Evolutionary conservation across 2,329 filamentous ascomycete species (phyloP).

Genomic region (Dactylellina cionopaga): DNA sequence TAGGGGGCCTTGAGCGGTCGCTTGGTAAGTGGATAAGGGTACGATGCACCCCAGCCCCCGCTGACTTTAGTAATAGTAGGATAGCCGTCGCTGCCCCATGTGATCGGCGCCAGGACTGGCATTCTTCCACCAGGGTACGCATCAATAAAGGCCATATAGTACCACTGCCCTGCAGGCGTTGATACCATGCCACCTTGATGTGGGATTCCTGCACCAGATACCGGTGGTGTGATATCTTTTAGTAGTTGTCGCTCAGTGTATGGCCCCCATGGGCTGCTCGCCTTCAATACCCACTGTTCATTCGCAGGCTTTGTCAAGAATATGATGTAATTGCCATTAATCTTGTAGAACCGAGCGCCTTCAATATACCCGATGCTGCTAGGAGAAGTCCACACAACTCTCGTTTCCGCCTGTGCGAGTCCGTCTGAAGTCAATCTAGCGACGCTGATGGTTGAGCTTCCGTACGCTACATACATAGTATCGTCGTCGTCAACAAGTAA

Average conservation of each 20-base stretch:
- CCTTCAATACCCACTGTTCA: constrained; percentile 65
- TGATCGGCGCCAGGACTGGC: constrained; percentile 68
- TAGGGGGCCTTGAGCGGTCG: constrained; percentile 55
- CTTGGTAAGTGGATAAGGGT: constrained; percentile 60
- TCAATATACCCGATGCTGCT: constrained; percentile 62
- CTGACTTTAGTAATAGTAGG: constrained; percentile 63
- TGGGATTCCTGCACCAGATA: constrained; percentile 63
- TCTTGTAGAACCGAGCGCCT: constrained; percentile 69
- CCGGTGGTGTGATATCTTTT: constrained; percentile 62
- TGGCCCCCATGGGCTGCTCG: constrained; percentile 66
- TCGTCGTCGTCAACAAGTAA: constrained; percentile 70
- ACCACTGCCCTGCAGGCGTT: constrained; percentile 67
- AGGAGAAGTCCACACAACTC: constrained; percentile 62
- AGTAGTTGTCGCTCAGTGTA: constrained; percentile 65
- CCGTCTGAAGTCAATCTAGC: constrained; percentile 67
- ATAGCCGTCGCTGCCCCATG: constrained; percentile 66
- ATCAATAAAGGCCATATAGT: constrained; percentile 69
- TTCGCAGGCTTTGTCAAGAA: constrained; percentile 64
- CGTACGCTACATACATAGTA: constrained; percentile 70
- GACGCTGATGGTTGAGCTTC: constrained; percentile 64
- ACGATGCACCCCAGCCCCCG: constrained; percentile 65
- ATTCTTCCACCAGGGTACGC: constrained; percentile 69
- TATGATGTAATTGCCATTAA: constrained; percentile 68
- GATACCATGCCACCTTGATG: constrained; percentile 70
- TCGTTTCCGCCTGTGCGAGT: constrained; percentile 62